These are phyloP conservation scores for Globisporangium takayamanum DNA, from an alignment of 352 stramenopile species.

Conservation along the genomic window DNA sequence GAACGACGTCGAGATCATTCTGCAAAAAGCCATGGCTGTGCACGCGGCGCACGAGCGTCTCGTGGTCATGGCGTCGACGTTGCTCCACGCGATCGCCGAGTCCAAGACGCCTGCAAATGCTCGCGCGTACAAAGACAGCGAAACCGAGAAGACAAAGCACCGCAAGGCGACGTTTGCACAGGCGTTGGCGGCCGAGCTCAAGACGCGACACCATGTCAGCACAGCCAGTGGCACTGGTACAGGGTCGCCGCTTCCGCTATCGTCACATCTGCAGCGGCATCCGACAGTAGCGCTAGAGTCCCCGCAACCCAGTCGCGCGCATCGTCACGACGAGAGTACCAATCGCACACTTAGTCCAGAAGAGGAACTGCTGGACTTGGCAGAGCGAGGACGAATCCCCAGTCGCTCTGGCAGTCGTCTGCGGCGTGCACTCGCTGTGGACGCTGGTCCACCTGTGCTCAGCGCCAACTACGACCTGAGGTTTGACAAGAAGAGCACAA, in stretches of 20 bases:
- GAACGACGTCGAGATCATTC: slow-evolving; percentile 26
- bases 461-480: slow-evolving; percentile 26
- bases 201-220: slow-evolving; percentile 9
- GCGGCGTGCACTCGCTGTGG: slow-evolving; percentile 13
- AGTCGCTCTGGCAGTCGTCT: slow-evolving; percentile 18
- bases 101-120: slow-evolving; percentile 34
- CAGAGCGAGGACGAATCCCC: slow-evolving; percentile 3
- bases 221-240: no score
- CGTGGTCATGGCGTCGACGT: slow-evolving; percentile 26
- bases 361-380: slow-evolving; percentile 3
- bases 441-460: slow-evolving; percentile 19
- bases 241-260: background rate
- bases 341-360: background rate
- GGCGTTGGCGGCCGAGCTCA: slow-evolving; percentile 22
- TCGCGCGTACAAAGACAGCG: slow-evolving; percentile 25
- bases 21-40: slow-evolving; percentile 43
- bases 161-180: slow-evolving; percentile 30
- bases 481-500: slow-evolving; percentile 3
- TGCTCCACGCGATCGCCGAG: slow-evolving; percentile 37
- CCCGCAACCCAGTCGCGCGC: background rate
- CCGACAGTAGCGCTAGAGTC: background rate
- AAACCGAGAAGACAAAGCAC: slow-evolving; percentile 24
- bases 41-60: slow-evolving; percentile 42
- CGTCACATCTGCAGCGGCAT: background rate
- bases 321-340: no score